Conservation (phyloP, 306 rosid genomes). For the Sechiopsis laciniata region DNA sequence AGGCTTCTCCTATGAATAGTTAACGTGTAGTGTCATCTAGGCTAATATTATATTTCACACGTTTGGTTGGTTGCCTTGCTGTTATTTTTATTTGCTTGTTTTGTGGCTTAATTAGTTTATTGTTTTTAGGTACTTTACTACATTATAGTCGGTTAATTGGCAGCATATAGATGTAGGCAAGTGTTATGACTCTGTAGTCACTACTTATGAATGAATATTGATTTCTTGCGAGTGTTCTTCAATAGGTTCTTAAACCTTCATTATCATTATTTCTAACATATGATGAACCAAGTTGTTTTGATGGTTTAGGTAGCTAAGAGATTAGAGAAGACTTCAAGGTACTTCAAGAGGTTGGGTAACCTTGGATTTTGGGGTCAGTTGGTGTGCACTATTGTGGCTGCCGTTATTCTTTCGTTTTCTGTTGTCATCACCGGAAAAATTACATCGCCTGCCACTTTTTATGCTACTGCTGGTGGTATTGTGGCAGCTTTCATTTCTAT, state of each 20-base stretch:
- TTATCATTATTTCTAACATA: slow-evolving; percentile 2
- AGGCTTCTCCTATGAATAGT: neutral
- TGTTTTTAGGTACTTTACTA: neutral
- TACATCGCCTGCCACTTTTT: slow-evolving; percentile 80
- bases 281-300: slow-evolving; percentile 20
- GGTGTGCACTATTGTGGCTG: slow-evolving; percentile 77
- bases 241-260: neutral
- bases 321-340: slow-evolving; percentile 77
- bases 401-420: slow-evolving; percentile 89
- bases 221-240: neutral
- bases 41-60: neutral
- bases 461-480: slow-evolving; percentile 87
- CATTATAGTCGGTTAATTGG: neutral
- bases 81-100: neutral
- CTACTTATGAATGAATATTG: neutral
- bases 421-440: slow-evolving; percentile 71
- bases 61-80: neutral
- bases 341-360: slow-evolving; percentile 84
- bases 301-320: slow-evolving; percentile 72
- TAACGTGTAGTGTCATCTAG: neutral
- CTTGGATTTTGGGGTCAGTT: slow-evolving; percentile 97
- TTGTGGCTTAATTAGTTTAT: neutral
- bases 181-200: neutral
- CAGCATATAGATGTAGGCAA: neutral
- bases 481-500: slow-evolving; percentile 86